Base-by-base conservation (phyloP, 2,329 filamentous ascomycete genomes). In the Thermothelomyces thermophilus region DNA sequence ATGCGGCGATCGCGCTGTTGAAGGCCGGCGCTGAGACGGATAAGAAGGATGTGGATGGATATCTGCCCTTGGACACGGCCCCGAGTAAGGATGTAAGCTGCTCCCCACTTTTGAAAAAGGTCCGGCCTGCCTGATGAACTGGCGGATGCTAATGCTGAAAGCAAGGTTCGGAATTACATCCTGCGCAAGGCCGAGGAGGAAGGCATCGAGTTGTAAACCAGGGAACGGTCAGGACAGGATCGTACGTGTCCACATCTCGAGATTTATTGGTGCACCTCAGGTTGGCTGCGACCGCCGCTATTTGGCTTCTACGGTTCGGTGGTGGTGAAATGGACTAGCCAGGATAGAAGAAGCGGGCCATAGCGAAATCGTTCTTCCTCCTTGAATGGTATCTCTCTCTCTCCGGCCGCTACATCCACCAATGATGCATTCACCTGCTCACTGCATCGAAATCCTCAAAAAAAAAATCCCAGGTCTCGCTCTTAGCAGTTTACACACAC, bases 11-110 rank as follows among this genome's bases (percentile, higher is more conserved):
- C 41, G 76, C 84, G 17, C 70, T 98, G 54, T 70, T 98, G 34
- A 94, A 87, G 63, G 84, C 84, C 3, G 93, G 93, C 0, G 90
- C 90, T 0, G 90, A 95, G 63, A 77, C 77, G 11, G 84, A 86
- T 56, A 90, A 89, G 70, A 84, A 79, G 67, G 89, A 91, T 62
- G 66, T 60, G 3, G 83, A 87, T 54, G 90, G 86, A 1, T 74
- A 72, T 56, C 62, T 89, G 48, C 81, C 93, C 7, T 75, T 97
- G 51, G 85, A 95, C 56, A 70, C 95, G 49, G 89, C 88, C 10
- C 93, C 93, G 1, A 90, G 96, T 70, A 79, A 76, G 49, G 91
- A 91, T 73, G 87, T 90, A 67, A 56, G 74, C 70, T 40, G 4
- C 22, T 28, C 13, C 6, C 10, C n/a, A 14, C 20, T 11, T 19